Evolutionary conservation across 345 rosid genomes (phyloP), one percentile per base, ranked within the genome.

Genomic region (Cochlearia excelsa): DNA sequence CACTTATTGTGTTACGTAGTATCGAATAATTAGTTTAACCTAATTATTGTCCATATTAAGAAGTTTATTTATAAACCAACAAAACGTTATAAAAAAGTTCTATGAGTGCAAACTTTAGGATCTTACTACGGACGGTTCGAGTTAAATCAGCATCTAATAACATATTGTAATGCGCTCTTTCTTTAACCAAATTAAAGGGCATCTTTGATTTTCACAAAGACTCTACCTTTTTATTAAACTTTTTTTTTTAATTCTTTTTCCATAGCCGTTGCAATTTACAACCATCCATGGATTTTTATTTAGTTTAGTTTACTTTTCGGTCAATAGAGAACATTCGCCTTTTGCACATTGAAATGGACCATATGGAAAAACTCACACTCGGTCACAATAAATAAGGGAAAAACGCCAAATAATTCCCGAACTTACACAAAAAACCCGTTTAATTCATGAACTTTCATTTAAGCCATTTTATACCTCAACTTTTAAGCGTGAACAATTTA

Each of bases 141-240:
- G 65, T 70, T 56, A 57, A 63, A 29, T 63, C 5, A 26, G 74
- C 74, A 70, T 70, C 74, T 39, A 39, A 39, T 7, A 39, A 39
- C 43, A 39, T 57, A 66, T 49, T 54, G 54, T 44, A 50, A 50
- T 43, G 54, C 54, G 54, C 54, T n/a, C 59, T 70, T 63, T 70
- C 59, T 70, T 70, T 70, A 37, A 55, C 23, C 40, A 49, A n/a
- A n/a, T n/a, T n/a, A n/a, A 26, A 8, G 23, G 64, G 69, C 65
- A 70, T 70, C 74, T 70, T 70, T 70, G 69, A 70, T 56, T 65
- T 70, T 70, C 74, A 57, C 65, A n/a, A 57, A 50, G 59, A 70
- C 74, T 70, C 69, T 35, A 70, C 69, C 65, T 63, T 50, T 62
- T 34, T 28, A 48, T 44, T 45, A 28, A 10, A 30, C 5, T 16